These are phyloP conservation scores for Saitozyma sp. DNA, from an alignment of 768 basidiomycete genomes.

Conservation along the genomic window DNA sequence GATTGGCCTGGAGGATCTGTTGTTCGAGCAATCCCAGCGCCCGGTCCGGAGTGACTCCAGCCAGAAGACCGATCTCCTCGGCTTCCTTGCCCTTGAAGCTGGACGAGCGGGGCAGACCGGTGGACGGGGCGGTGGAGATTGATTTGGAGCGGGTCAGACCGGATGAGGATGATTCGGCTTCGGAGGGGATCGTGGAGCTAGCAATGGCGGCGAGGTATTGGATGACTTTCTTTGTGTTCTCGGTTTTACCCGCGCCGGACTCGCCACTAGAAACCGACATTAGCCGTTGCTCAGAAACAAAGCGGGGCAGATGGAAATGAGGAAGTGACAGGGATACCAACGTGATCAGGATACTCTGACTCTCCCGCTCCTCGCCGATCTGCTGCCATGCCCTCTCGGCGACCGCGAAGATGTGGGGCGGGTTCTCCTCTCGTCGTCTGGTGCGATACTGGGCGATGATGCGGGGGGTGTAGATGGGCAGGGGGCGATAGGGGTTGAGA, in stretches of 20 bases:
- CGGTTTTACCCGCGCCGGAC: slow-evolving; percentile 98
- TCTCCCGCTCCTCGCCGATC: slow-evolving; percentile 95
- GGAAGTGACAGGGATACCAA: slow-evolving; percentile 56
- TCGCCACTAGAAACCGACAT: slow-evolving; percentile 67
- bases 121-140: slow-evolving; percentile 37
- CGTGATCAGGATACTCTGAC: slow-evolving; percentile 98
- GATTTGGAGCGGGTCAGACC: slow-evolving; percentile 59
- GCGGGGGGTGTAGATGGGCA: slow-evolving; percentile 73
- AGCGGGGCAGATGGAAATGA: slow-evolving; percentile 1
- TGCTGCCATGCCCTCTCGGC: slow-evolving; percentile 97
- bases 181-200: slow-evolving; percentile 13
- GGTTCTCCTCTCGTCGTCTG: slow-evolving; percentile 80
- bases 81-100: slow-evolving; percentile 62
- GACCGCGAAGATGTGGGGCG: slow-evolving; percentile 95
- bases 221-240: slow-evolving; percentile 97
- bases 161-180: slow-evolving; percentile 58
- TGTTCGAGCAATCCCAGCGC: slow-evolving; percentile 81
- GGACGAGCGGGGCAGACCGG: slow-evolving; percentile 68
- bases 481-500: slow-evolving; percentile 90
- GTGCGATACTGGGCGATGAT: slow-evolving; percentile 65
- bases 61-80: slow-evolving; percentile 30
- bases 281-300: neutral
- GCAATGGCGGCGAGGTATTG: slow-evolving; percentile 98
- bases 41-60: slow-evolving; percentile 6
- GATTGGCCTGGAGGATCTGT: slow-evolving; percentile 96